phyloP scores from a whole-genome alignment of 305 asterid genomes.

The Fraxinus paxiana region DNA sequence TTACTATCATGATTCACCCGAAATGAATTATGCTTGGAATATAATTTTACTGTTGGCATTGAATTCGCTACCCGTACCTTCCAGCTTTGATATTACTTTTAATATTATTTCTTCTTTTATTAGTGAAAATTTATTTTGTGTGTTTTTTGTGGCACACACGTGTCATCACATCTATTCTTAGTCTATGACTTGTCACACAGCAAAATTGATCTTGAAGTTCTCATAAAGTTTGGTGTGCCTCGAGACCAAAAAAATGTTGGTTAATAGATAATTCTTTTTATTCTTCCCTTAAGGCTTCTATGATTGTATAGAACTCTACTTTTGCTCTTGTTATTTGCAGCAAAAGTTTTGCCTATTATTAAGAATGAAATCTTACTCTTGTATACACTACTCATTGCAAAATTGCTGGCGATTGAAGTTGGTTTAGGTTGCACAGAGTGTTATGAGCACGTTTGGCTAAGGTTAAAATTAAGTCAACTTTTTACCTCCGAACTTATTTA shows the following conservation, averaged over 20 bases:
- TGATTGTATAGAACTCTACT: neutral
- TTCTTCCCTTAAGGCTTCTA: neutral
- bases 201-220: conserved; percentile 43
- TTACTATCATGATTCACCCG: too few relatives aligned
- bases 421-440: neutral
- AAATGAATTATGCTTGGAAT: too few relatives aligned
- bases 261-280: neutral
- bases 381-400: conserved; percentile 37
- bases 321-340: conserved; percentile 8
- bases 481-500: neutral
- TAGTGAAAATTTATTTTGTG: too few relatives aligned
- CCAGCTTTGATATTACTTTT: too few relatives aligned
- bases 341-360: conserved; percentile 33
- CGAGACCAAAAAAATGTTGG: conserved; percentile 34
- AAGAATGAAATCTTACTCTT: conserved; percentile 37
- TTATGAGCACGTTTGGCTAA: neutral
- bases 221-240: conserved; percentile 35
- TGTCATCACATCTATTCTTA: neutral
- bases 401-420: conserved; percentile 39
- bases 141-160: too few relatives aligned
- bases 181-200: conserved; percentile 35
- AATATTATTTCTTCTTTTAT: too few relatives aligned
- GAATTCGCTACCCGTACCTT: too few relatives aligned
- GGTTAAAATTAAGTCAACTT: neutral
- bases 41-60: too few relatives aligned